Conservation (phyloP, 768 basidiomycete genomes). For the Grammothele lineata region DNA sequence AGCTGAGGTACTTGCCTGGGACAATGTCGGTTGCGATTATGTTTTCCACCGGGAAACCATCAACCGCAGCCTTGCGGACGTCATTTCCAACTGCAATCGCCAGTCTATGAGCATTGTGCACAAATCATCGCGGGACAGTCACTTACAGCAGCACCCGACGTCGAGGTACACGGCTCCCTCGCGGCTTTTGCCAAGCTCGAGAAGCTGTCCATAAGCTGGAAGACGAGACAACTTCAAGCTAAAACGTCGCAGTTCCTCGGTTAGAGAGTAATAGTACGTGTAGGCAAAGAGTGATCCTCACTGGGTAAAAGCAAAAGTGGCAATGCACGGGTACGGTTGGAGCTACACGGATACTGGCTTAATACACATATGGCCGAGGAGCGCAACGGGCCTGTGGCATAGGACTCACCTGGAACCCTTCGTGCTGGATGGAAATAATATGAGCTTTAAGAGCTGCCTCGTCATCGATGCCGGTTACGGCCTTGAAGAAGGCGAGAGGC, state of each 20-base stretch:
- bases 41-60: conserved; percentile 38
- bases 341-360: conserved; percentile 8
- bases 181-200: conserved; percentile 32
- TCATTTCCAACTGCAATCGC: conserved; percentile 34
- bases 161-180: conserved; percentile 35
- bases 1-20: conserved; percentile 22
- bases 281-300: background rate
- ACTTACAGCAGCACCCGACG: conserved; percentile 39
- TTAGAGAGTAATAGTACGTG: background rate
- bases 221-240: conserved; percentile 18
- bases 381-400: background rate
- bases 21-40: conserved; percentile 32
- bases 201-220: conserved; percentile 19
- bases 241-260: background rate
- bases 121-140: background rate
- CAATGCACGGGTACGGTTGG: conserved; percentile 25
- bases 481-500: conserved; percentile 1
- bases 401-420: conserved; percentile 12
- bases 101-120: background rate
- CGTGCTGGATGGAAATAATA: conserved; percentile 18
- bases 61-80: conserved; percentile 32
- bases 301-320: conserved; percentile 17
- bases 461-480: conserved; percentile 21
- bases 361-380: background rate
- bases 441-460: conserved; percentile 21